A percentile compares a stretch with the other conserved stretches of the same genome.
Conservation (phyloP, 2,329 filamentous ascomycete species). For the Cercospora zeina region DNA sequence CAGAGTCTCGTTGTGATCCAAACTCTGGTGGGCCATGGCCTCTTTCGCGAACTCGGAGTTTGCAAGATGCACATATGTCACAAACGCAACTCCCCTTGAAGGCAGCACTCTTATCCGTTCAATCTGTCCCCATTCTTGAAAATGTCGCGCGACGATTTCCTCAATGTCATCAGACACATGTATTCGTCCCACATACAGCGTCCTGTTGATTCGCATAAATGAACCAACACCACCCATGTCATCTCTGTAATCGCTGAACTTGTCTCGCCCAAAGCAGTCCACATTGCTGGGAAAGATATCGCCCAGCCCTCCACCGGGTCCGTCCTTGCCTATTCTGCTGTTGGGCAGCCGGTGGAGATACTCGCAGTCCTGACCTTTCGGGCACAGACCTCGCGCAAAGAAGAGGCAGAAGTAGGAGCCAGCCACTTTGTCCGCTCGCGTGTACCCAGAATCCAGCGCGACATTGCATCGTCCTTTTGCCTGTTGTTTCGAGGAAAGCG, state of each 20-base stretch:
- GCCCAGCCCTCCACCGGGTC: conserved; percentile 55
- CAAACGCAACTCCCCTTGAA: conserved; percentile 84
- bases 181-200: conserved; percentile 89
- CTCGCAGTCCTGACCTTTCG: conserved; percentile 88
- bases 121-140: conserved; percentile 93
- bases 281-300: conserved; percentile 92
- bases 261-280: conserved; percentile 93
- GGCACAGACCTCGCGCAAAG: conserved; percentile 79
- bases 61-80: conserved; percentile 89
- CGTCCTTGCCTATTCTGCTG: conserved; percentile 40
- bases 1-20: conserved; percentile 88
- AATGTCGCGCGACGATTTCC: conserved; percentile 90
- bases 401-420: conserved; percentile 89
- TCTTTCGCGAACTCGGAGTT: conserved; percentile 80
- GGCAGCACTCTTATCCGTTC: conserved; percentile 86
- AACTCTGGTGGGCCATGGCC: conserved; percentile 89
- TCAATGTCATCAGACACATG: conserved; percentile 97
- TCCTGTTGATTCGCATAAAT: conserved; percentile 91
- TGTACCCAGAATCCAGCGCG: conserved; percentile 61
- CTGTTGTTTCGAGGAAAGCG: conserved; percentile 77
- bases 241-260: conserved; percentile 88
- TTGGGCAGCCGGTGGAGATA: conserved; percentile 88
- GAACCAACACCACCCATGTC: conserved; percentile 97
- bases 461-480: conserved; percentile 87
- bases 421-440: conserved; percentile 51